Evolutionary conservation across 768 basidiomycete genomes (phyloP).

Genomic region (Lactarius hatsudake): DNA sequence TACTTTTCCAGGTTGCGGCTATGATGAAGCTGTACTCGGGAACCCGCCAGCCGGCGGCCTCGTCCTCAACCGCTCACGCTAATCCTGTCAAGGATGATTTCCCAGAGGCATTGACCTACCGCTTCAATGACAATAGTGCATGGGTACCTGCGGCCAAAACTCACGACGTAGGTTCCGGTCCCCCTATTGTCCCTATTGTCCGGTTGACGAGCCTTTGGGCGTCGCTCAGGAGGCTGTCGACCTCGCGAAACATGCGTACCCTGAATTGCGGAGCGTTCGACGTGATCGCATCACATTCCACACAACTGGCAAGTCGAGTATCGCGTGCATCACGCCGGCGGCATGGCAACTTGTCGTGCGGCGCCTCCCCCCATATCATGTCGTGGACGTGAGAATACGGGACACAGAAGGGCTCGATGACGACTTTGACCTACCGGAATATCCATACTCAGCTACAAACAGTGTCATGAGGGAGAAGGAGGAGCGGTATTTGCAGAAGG

Average conservation of each 20-base stretch:
- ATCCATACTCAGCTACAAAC: constrained; percentile 1
- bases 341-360: constrained; percentile 26
- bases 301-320: constrained; percentile 24
- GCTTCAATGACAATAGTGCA: constrained; percentile 24
- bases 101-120: constrained; percentile 26
- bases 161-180: constrained; percentile 4
- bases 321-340: constrained; percentile 24
- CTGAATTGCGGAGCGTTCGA: constrained; percentile 15
- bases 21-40: constrained; percentile 22
- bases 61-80: background rate
- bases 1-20: constrained; percentile 3
- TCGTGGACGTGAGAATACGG: constrained; percentile 23
- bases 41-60: constrained; percentile 5
- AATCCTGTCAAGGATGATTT: constrained; percentile 9
- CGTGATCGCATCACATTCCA: constrained; percentile 24
- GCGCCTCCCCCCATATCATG: constrained; percentile 22
- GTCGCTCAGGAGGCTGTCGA: constrained; percentile 21
- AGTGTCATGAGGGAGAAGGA: constrained; percentile 2
- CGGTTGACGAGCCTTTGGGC: background rate
- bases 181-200: background rate
- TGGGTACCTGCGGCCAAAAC: constrained; percentile 20
- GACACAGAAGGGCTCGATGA: constrained; percentile 10
- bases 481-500: background rate
- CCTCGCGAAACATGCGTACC: constrained; percentile 22
- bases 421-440: constrained; percentile 17